Evolutionary conservation across 1,284 basidiomycete genomes (phyloP), one percentile per base, ranked within the genome.

Genomic region (Leucoagaricus sp.): DNA sequence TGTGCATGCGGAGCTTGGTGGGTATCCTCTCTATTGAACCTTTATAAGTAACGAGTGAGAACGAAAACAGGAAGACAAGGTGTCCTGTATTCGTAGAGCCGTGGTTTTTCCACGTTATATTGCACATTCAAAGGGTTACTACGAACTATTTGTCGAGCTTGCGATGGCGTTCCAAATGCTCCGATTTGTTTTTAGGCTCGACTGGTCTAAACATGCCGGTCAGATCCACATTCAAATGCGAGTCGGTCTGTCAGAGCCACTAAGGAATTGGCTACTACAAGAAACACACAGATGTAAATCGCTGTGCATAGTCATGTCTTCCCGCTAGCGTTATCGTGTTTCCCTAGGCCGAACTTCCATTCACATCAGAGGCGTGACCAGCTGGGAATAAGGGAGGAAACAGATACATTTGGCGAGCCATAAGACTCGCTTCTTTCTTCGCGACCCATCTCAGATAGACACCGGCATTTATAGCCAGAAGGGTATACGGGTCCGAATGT

Each of bases 81-180:
- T 40, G 8, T 40, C 28, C 31, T 19, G 29, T 31, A 46, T 25
- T 42, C 19, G 9, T 42, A 52, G 28, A 34, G 19, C 41, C 42
- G 31, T 53, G 51, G 41, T 34, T 53, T 53, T 53, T 53, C 51
- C 42, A 53, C 51, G 51, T 26, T 38, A 46, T 53, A 53, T 45
- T 46, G 42, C 36, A 38, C 3, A 13, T 45, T 23, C 29, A 44
- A 8, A 15, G 21, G 33, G 25, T 52, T 13, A n/a, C 17, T 12
- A 48, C 19, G 7, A n/a, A 50, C 13, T 33, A 33, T 33, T 33
- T 13, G 31, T 7, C 8, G 31, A 21, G 41, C 10, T 19, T 23
- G 41, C 17, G 2, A 12, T 25, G 15, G 17, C 12, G 17, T 31
- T 28, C 28, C 33, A 44, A 26, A 42, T 42, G 17, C 6, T 21